phyloP scores from a whole-genome alignment of 129 eudicot genomes.

The Saussurea involucrata region DNA sequence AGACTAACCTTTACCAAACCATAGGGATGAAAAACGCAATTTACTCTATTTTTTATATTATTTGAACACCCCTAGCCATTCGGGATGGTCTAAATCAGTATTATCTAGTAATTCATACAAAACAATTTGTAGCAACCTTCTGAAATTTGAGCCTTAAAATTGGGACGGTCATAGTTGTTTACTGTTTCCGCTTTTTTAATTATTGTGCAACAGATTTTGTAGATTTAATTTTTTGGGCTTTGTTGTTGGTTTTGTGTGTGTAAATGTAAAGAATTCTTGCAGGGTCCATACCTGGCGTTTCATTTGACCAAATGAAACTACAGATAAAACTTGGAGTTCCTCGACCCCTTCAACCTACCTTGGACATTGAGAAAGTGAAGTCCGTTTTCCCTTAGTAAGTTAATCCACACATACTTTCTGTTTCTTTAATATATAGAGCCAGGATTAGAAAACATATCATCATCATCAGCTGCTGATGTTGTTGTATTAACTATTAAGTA shows the following conservation, averaged over 20 bases:
- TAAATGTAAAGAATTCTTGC: constrained; percentile 13
- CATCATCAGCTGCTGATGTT: too few species aligned
- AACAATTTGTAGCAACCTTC: too few species aligned
- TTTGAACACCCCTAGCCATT: background rate
- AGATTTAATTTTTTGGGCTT: background rate
- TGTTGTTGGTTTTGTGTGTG: background rate
- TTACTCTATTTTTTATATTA: too few species aligned
- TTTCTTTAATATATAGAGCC: background rate
- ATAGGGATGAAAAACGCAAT: too few species aligned
- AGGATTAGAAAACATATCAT: too few species aligned
- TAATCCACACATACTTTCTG: background rate
- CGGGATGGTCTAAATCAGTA: background rate
- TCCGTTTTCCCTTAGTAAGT: constrained; percentile 92
- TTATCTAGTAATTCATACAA: background rate
- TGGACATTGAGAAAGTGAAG: constrained; percentile 84
- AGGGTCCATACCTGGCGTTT: constrained; percentile 91
- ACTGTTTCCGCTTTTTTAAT: background rate
- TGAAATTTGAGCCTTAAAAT: too few species aligned
- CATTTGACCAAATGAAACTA: constrained; percentile 85
- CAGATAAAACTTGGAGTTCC: constrained; percentile 96
- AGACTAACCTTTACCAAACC: too few species aligned
- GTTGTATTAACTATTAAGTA: too few species aligned
- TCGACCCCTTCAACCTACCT: constrained; percentile 58
- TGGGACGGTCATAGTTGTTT: background rate
- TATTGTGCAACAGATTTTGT: background rate